These are phyloP conservation scores for Calonectria multiphialidica DNA, from an alignment of 2,329 filamentous ascomycete genomes.

Conservation along the genomic window DNA sequence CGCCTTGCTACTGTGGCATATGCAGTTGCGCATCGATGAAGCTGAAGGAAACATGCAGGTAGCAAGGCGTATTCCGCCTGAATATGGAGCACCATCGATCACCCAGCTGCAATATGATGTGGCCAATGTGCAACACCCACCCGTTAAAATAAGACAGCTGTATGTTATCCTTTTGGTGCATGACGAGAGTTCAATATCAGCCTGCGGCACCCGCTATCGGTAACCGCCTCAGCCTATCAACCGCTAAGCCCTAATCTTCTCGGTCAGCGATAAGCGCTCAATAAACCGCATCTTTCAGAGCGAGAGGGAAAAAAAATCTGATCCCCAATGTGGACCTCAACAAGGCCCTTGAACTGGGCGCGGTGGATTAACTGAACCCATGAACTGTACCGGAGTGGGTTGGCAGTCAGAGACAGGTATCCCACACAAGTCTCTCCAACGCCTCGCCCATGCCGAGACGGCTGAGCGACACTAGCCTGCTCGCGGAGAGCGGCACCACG, in stretches of 20 bases:
- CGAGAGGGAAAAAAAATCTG: neutral
- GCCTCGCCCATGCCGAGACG: conserved; percentile 24
- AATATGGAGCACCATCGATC: neutral
- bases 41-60: neutral
- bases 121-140: neutral
- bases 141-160: neutral
- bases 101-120: neutral
- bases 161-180: neutral
- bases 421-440: conserved; percentile 9
- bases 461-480: conserved; percentile 23
- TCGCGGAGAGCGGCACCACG: conserved; percentile 24
- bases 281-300: conserved; percentile 2
- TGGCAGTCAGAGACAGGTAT: neutral
- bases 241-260: neutral
- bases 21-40: neutral
- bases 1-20: neutral
- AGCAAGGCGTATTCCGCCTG: neutral
- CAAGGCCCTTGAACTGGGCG: neutral
- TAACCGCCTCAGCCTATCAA: neutral
- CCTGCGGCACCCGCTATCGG: neutral
- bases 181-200: neutral
- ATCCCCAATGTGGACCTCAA: neutral
- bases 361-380: neutral
- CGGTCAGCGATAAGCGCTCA: conserved; percentile 8
- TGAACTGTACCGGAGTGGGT: neutral